Conservation (phyloP, 2,329 filamentous ascomycete species). For the Aspergillus sclerotialis region DNA sequence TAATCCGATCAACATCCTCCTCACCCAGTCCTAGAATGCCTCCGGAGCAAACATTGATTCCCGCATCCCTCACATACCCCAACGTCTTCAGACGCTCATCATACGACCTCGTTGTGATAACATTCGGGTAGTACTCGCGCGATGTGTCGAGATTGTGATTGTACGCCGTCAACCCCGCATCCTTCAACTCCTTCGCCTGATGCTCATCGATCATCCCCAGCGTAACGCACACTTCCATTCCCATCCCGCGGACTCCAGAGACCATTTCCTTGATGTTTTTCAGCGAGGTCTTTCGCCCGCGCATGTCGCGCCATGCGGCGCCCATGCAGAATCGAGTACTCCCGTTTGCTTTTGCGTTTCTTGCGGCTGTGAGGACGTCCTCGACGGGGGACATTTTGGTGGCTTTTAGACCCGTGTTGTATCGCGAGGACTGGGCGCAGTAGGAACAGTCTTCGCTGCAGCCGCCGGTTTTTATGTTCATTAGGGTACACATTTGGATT, state of each 20-base stretch:
- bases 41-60: constrained; percentile 83
- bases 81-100: constrained; percentile 80
- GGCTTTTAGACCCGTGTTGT: constrained; percentile 70
- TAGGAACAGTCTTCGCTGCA: constrained; percentile 91
- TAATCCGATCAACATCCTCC: constrained; percentile 69
- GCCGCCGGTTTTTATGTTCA: constrained; percentile 94
- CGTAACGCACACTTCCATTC: constrained; percentile 90
- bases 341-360: constrained; percentile 71
- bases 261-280: constrained; percentile 85
- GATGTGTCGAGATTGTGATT: constrained; percentile 93
- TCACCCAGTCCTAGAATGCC: constrained; percentile 84
- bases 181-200: constrained; percentile 76
- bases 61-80: constrained; percentile 71
- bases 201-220: constrained; percentile 81
- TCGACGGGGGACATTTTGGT: constrained; percentile 74
- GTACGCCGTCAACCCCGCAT: constrained; percentile 80
- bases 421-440: constrained; percentile 80
- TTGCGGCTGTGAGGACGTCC: constrained; percentile 70
- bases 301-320: constrained; percentile 90
- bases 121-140: constrained; percentile 76
- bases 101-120: constrained; percentile 81
- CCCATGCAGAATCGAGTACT: constrained; percentile 94
- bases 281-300: constrained; percentile 74
- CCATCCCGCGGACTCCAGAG: constrained; percentile 68
- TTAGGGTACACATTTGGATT: constrained; percentile 87